Conservation (phyloP, 2,329 filamentous ascomycete genomes). For the Aspergillus sp. region DNA sequence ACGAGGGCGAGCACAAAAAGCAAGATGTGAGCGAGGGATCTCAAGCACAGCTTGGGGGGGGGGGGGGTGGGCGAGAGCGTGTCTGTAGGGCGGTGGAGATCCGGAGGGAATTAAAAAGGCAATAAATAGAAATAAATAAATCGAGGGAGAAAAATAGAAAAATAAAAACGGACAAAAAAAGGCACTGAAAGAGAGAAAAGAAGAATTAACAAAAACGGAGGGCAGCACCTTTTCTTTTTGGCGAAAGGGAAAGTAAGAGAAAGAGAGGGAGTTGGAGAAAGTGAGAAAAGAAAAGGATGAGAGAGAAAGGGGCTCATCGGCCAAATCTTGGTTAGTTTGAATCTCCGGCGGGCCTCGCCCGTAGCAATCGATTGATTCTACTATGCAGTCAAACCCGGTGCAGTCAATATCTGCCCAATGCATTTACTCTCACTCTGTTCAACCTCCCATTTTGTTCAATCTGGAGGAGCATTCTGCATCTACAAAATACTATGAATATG, state of each 20-base stretch:
- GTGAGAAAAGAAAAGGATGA: not conserved
- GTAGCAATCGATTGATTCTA: not conserved
- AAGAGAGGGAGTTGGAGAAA: constrained; percentile 6
- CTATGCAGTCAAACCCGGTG: no score
- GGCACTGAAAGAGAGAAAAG: constrained; percentile 21
- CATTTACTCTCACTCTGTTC: not conserved
- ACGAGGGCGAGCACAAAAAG: constrained; percentile 4
- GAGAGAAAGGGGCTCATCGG: not conserved
- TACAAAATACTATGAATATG: not conserved
- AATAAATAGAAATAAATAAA: constrained; percentile 2
- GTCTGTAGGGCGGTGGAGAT: constrained; percentile 10
- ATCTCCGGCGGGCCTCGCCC: not conserved
- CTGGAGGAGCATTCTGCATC: not conserved
- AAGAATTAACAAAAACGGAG: constrained; percentile 12
- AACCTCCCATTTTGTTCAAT: not conserved
- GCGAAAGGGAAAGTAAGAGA: constrained; percentile 4
- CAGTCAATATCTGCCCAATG: not conserved
- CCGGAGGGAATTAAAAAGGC: not conserved
- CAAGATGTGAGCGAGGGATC: constrained; percentile 3
- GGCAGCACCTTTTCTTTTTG: constrained; percentile 16
- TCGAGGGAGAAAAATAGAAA: constrained; percentile 14
- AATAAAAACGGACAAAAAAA: constrained; percentile 8
- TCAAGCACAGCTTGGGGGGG: constrained; percentile 6
- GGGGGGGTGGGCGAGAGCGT: constrained; percentile 11
- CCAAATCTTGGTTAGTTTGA: constrained; percentile 1